These are phyloP conservation scores for Dovyalis caffra DNA, from an alignment of 345 rosid species.

Conservation along the genomic window DNA sequence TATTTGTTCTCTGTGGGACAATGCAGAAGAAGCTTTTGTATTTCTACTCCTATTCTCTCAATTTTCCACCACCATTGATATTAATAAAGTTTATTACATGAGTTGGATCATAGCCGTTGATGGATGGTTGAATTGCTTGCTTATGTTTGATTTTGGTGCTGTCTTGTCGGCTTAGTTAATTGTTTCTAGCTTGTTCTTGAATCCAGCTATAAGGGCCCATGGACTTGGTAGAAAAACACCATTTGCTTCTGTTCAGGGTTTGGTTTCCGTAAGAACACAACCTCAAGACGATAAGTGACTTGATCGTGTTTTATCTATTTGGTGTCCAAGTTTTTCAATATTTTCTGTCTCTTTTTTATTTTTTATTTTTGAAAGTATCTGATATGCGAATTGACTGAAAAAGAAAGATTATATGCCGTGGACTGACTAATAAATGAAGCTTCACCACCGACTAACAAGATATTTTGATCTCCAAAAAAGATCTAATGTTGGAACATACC, in stretches of 20 bases:
- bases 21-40: neutral
- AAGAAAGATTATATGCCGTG: too few relatives aligned
- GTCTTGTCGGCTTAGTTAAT: neutral
- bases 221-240: neutral
- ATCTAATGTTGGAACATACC: too few relatives aligned
- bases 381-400: too few relatives aligned
- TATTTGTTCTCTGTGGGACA: neutral
- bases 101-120: neutral
- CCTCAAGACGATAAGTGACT: too few relatives aligned
- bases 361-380: too few relatives aligned
- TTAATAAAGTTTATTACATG: neutral
- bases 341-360: too few relatives aligned
- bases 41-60: neutral
- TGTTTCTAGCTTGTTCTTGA: neutral
- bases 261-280: neutral
- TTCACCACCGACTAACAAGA: too few relatives aligned
- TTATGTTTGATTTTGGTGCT: too few relatives aligned
- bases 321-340: too few relatives aligned
- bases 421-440: too few relatives aligned
- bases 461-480: too few relatives aligned
- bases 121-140: neutral
- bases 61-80: neutral
- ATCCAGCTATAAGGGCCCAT: neutral
- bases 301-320: too few relatives aligned
- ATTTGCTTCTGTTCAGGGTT: neutral